Evolutionary conservation across 2,329 filamentous ascomycete genomes (phyloP).

Genomic region (Aureobasidium namibiae): DNA sequence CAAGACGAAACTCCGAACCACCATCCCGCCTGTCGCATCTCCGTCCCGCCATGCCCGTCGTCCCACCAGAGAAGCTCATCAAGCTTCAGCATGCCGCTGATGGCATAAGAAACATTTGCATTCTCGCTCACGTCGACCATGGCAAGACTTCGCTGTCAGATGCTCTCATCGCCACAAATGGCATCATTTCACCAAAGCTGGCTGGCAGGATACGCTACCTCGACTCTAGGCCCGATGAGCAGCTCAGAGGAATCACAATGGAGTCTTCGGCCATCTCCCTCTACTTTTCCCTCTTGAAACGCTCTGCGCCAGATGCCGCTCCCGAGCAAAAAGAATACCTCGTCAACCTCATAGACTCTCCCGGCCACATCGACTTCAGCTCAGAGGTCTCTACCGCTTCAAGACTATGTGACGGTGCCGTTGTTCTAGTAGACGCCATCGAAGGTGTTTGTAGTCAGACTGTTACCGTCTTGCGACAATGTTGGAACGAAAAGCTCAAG

Average conservation of each 20-base stretch:
- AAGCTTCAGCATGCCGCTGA: slow-evolving; percentile 79
- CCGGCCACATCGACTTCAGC: slow-evolving; percentile 97
- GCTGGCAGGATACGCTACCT: slow-evolving; percentile 97
- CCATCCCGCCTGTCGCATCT: not conserved
- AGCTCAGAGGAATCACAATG: slow-evolving; percentile 97
- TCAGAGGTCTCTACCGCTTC: slow-evolving; percentile 96
- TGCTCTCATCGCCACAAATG: slow-evolving; percentile 93
- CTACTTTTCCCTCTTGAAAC: slow-evolving; percentile 84
- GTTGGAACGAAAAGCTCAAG: slow-evolving; percentile 92
- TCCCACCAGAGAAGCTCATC: slow-evolving; percentile 82
- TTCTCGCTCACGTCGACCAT: slow-evolving; percentile 93
- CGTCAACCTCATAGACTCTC: slow-evolving; percentile 95
- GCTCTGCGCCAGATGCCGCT: slow-evolving; percentile 47
- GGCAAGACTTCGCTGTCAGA: slow-evolving; percentile 97
- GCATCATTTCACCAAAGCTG: slow-evolving; percentile 96
- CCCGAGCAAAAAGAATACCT: slow-evolving; percentile 75
- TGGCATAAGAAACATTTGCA: slow-evolving; percentile 91
- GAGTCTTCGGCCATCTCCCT: slow-evolving; percentile 97
- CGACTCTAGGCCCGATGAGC: slow-evolving; percentile 92
- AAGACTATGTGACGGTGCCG: slow-evolving; percentile 83
- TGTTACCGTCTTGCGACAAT: slow-evolving; percentile 88
- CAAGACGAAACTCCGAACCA: not conserved
- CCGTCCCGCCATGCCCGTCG: slow-evolving; percentile 67
- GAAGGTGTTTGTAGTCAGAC: slow-evolving; percentile 98
- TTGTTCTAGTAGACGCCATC: slow-evolving; percentile 91